Evolutionary conservation across 78 protist genomes (phyloP).

Genomic region (Dictyostelium citrinum): DNA sequence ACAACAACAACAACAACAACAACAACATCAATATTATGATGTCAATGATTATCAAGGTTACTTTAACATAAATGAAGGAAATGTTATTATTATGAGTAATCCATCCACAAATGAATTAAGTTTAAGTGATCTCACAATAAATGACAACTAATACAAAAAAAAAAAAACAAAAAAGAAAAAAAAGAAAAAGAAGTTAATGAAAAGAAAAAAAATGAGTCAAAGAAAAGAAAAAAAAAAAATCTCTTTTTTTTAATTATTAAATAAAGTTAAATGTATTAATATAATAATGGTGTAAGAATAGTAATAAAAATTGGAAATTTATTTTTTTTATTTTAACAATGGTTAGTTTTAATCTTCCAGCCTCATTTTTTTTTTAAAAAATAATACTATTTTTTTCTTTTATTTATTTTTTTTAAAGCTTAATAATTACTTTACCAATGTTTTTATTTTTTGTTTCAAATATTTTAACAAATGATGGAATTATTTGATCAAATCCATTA

Average conservation of each 20-base stretch:
- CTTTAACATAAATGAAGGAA: neutral
- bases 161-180: neutral
- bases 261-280: neutral
- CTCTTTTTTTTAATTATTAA: neutral
- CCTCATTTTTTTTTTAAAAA: too few species aligned
- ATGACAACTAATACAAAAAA: neutral
- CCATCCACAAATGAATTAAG: neutral
- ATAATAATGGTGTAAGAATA: neutral
- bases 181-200: neutral
- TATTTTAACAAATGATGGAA: slow-evolving; percentile 21
- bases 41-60: neutral
- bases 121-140: slow-evolving; percentile 3
- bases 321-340: too few species aligned
- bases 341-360: too few species aligned
- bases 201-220: neutral
- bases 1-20: neutral
- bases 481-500: slow-evolving; percentile 67
- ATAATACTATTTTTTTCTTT: too few species aligned
- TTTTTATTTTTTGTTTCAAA: neutral
- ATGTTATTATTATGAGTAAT: neutral
- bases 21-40: neutral
- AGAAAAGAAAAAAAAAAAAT: neutral
- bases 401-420: neutral
- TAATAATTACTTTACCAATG: slow-evolving; percentile 6
- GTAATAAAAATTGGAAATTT: too few species aligned